Evolutionary conservation across 2,329 filamentous ascomycete genomes (phyloP), one percentile per base, ranked within the genome.

Genomic region (Paraphoma sp.): DNA sequence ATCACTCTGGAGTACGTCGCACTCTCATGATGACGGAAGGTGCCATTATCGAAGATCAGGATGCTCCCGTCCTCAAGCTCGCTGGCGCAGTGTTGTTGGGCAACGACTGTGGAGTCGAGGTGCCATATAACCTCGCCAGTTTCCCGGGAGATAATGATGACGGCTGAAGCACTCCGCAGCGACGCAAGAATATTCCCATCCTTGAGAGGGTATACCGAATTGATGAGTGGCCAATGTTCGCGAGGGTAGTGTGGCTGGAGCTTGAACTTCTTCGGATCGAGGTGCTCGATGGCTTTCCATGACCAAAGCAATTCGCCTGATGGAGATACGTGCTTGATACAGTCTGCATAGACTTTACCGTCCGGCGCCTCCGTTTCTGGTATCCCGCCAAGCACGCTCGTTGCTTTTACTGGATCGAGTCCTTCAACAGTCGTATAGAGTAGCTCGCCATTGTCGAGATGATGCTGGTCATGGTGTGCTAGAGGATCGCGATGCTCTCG

Each of bases 31-130:
- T 73, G 65, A 5, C 80, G 69, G 55, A 79, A 81, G 0, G 77
- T 77, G 2, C 80, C 80, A 51, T 82, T 82, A 58, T 82, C 80
- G 56, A 82, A 79, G 51, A 82, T 77, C 16, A 82, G 67, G 14
- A 82, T 80, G 46, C 76, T 76, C 5, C 79, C 79, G 23, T 76
- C 67, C 0, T 73, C 63, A 5, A 81, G 68, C 58, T 81, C 76
- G 29, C 70, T 76, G 0, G 80, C 79, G 51, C 77, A 78, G 62
- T 82, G 79, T 58, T 81, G 80, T 60, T 82, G 80, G 1, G 75
- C 76, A 0, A 82, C 68, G 2, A 76, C 68, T 3, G 74, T 75
- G 2, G 75, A 71, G 23, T 74, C 72, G 11, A 82, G 68, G 41
- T 77, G 74, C 80, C 79, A 82, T 3, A 80, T 64, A 11, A 82